Base-by-base conservation (phyloP, 73 alveolate genomes). In the Paramecium pentaurelia region DNA sequence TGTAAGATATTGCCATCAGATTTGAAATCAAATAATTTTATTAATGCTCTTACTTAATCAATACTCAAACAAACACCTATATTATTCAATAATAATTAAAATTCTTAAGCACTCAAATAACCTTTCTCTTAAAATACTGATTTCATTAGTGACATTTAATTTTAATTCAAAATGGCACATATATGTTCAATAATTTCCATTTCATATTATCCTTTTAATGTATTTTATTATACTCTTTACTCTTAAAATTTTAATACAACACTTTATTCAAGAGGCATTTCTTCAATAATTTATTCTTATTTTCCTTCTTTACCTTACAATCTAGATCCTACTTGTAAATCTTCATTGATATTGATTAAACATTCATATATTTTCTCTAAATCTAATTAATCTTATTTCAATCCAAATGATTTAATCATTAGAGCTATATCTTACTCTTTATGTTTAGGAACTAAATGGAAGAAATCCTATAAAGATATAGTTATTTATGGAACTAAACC, bases 121-220 rank as follows among this genome's bases (percentile, higher is more conserved):
- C 91, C 91, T 28, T 42, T 40, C 18, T 80, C 91, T n/a, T 80
- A 44, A 28, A 80, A 80, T 14, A 80, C 91, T 42, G 91, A 40
- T 80, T 80, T 80, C 91, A 80, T 80, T 0, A 80, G 27, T 12
- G 91, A 44, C 91, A 80, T 80, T 80, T 80, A 47, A 80, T 80
- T 80, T 80, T 80, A 47, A 80, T 80, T 80, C 49, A 80, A 80
- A 80, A 80, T 80, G 10, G 71, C 71, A 80, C 77, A 40, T 9
- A 80, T 80, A 44, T 80, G 73, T 11, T 40, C 71, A 8, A 80
- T 28, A 1, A 80, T 80, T 45, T 80, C 91, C 37, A 40, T 80
- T 47, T 80, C 71, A 45, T 32, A 80, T 80, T 20, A 10, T 18
- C 75, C 44, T 9, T 22, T 80, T 18, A 25, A 22, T 44, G 91